phyloP scores from a whole-genome alignment of 305 asterid species.

The Ilex paraguariensis region DNA sequence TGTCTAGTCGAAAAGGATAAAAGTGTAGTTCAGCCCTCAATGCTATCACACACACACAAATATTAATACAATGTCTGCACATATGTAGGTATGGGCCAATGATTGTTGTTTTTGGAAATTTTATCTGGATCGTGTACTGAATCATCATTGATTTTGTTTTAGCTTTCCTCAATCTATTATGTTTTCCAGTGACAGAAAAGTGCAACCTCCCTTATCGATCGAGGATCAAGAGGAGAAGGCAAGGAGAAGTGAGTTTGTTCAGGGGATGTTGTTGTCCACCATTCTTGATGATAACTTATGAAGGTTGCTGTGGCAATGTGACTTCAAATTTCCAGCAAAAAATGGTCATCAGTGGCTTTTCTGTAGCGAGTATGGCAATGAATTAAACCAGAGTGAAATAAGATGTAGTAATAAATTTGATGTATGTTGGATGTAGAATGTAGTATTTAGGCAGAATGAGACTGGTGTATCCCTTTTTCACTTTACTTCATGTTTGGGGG shows the following conservation, averaged over 20 bases:
- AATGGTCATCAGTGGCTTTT: slow-evolving; percentile 1
- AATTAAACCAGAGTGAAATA: slow-evolving; percentile 31
- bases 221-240: slow-evolving; percentile 60
- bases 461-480: slow-evolving; percentile 27
- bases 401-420: slow-evolving; percentile 57
- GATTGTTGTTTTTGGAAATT: too few species aligned
- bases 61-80: too few species aligned
- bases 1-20: too few species aligned
- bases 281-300: slow-evolving; percentile 41
- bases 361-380: slow-evolving; percentile 5
- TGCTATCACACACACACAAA: too few species aligned
- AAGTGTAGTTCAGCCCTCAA: too few species aligned
- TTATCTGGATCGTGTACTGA: too few species aligned
- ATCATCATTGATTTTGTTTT: too few species aligned
- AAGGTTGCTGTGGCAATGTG: slow-evolving; percentile 6
- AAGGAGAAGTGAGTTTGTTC: slow-evolving; percentile 49
- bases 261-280: slow-evolving; percentile 54
- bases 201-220: slow-evolving; percentile 42
- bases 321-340: slow-evolving; percentile 1
- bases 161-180: too few species aligned
- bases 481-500: slow-evolving; percentile 27
- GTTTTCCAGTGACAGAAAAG: slow-evolving; percentile 25
- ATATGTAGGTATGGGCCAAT: too few species aligned
- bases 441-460: slow-evolving; percentile 31
- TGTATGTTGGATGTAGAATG: slow-evolving; percentile 44